Percentiles rank a stretch among this genome's conserved stretches.
Evolutionary conservation across 306 rosid species (phyloP).

Genomic region (Fragaria iinumae): DNA sequence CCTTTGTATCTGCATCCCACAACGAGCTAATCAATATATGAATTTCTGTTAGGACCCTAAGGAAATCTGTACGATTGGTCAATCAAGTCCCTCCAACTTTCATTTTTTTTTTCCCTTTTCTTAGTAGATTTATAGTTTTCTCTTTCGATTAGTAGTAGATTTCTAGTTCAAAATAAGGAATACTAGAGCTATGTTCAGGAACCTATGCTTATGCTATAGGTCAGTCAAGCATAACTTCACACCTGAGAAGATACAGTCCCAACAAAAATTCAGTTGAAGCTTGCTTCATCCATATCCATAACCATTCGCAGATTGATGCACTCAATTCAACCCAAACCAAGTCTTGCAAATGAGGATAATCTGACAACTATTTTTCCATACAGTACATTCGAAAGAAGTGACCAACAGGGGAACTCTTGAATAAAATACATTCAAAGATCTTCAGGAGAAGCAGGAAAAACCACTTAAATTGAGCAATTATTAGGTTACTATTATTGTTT

Average conservation of each 20-base stretch:
- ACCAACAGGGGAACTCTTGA: background rate
- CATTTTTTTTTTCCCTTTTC: too few species aligned
- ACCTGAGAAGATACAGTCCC: background rate
- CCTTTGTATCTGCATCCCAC: too few species aligned
- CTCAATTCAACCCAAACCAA: background rate
- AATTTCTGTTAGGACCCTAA: too few species aligned
- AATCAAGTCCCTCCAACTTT: too few species aligned
- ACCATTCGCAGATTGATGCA: background rate
- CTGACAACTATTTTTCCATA: background rate
- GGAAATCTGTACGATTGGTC: too few species aligned
- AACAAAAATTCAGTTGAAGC: background rate
- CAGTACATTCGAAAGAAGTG: background rate
- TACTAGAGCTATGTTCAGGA: too few species aligned
- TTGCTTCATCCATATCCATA: background rate
- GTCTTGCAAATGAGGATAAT: background rate
- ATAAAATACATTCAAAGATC: constrained; percentile 1
- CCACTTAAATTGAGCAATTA: constrained; percentile 15
- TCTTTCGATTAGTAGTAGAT: too few species aligned
- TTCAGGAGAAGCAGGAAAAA: constrained; percentile 4
- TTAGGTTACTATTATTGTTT: constrained; percentile 2
- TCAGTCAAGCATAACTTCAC: background rate
- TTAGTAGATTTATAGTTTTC: too few species aligned
- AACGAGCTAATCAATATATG: too few species aligned
- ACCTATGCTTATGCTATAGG: too few species aligned
- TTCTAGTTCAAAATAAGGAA: too few species aligned